Conservation (phyloP, 257 asterid species). For the Solanum chiquidenum region DNA sequence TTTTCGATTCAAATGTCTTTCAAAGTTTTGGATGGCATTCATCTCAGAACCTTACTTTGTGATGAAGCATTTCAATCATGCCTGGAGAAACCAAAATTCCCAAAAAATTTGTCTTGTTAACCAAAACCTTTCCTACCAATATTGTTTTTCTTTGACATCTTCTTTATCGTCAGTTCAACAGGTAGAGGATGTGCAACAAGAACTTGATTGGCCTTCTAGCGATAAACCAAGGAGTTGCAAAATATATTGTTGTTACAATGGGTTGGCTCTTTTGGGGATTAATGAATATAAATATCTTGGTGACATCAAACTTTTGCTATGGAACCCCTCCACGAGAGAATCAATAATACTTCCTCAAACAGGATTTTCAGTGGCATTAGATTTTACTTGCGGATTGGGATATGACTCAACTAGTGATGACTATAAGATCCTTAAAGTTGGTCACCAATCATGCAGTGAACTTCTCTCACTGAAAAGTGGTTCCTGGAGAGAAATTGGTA, state of each 20-base stretch:
- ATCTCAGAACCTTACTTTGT: not conserved
- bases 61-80: not conserved
- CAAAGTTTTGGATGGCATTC: not conserved
- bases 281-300: not conserved
- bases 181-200: not conserved
- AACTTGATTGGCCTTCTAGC: not conserved
- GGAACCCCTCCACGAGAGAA: not conserved
- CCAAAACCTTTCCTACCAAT: not conserved
- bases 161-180: not conserved
- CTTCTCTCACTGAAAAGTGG: not conserved
- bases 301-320: not conserved
- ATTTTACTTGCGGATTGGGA: not conserved
- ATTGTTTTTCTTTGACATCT: not conserved
- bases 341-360: not conserved
- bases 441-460: not conserved
- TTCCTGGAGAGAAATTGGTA: not conserved
- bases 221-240: not conserved
- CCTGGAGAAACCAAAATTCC: not conserved
- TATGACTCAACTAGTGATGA: not conserved
- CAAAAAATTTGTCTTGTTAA: not conserved
- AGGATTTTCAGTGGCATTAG: not conserved
- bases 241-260: not conserved
- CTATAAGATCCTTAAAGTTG: not conserved
- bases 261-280: not conserved
- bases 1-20: constrained; percentile 10